Evolutionary conservation across 805 yeast species (phyloP), one percentile per base, ranked within the genome.

Genomic region (Candida gorgasii): DNA sequence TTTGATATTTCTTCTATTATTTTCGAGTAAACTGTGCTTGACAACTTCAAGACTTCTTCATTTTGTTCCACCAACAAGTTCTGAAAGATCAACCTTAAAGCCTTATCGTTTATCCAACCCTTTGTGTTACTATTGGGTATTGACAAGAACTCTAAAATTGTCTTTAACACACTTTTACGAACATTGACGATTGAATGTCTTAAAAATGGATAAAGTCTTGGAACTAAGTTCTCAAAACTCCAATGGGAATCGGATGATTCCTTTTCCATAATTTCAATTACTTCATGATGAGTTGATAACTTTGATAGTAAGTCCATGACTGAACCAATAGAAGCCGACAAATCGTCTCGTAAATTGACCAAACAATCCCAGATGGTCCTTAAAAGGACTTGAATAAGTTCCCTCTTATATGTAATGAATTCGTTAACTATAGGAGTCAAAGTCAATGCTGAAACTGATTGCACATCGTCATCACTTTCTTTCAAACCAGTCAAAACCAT

Each of bases 401-500:
- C 70, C 14, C 75, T 67, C 40, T 82, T 78, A 33, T 84, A 66
- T 28, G 75, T 69, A n/a, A 90, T 90, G 61, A 92, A 88, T 49
- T 88, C 87, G n/a, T 76, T 72, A 1, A 96, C 89, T 36, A 93
- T 87, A 3, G 99, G 99, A 0, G 92, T 74, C 40, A 93, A 68
- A 1, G 96, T 89, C 2, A 96, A 86, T 0, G 99, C 98, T 17
- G 96, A 89, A 35, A 92, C 97, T 7, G 97, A 89, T 61, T 95
- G 97, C 18, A 93, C 98, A 60, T 93, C 99, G 61, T 90, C 98
- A 53, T 89, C 95, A 42, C 80, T 75, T 48, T 81, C 82, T 40
- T 69, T 64, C 36, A 93, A 67, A 3, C 97, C 96, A 63, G 86
- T 88, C 32, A 93, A 69, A 1, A 93, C 98, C 77, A 93, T 86